These are phyloP conservation scores for Croton laevigatus DNA, from an alignment of 441 rosid genomes.

Conservation along the genomic window DNA sequence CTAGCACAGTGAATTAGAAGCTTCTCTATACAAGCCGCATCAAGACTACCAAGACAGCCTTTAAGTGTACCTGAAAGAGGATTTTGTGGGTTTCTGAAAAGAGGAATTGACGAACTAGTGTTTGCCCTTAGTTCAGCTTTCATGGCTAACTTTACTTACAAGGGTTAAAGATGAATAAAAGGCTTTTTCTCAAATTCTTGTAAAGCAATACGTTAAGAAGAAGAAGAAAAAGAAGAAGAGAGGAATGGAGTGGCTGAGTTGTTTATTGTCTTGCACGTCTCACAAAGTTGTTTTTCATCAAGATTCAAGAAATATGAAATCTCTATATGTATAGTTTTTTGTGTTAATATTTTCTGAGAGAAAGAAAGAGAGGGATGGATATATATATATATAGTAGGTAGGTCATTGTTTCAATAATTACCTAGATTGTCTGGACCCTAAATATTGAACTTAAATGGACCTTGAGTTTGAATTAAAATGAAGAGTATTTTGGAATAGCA, in stretches of 20 bases:
- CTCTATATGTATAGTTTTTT: not conserved
- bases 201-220: not conserved
- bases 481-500: conserved; percentile 8
- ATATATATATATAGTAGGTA: conserved; percentile 22
- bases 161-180: conserved; percentile 32
- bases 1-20: conserved; percentile 66
- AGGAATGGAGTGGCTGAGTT: not conserved
- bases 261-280: conserved; percentile 19
- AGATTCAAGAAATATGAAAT: conserved; percentile 12
- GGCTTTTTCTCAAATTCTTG: not conserved
- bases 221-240: not conserved
- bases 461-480: conserved; percentile 19
- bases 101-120: conserved; percentile 31
- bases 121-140: conserved; percentile 44
- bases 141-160: conserved; percentile 26
- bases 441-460: conserved; percentile 17
- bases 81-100: conserved; percentile 31
- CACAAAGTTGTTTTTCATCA: conserved; percentile 11
- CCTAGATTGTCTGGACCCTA: conserved; percentile 19
- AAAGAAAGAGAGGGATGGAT: conserved; percentile 13
- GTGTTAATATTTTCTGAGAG: not conserved
- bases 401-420: conserved; percentile 19
- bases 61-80: conserved; percentile 48
- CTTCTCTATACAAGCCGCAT: conserved; percentile 65
- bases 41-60: conserved; percentile 65